Evolutionary conservation across 208 protist species (phyloP), one percentile per base, ranked within the genome.

Genomic region (Trypanosoma caninum): DNA sequence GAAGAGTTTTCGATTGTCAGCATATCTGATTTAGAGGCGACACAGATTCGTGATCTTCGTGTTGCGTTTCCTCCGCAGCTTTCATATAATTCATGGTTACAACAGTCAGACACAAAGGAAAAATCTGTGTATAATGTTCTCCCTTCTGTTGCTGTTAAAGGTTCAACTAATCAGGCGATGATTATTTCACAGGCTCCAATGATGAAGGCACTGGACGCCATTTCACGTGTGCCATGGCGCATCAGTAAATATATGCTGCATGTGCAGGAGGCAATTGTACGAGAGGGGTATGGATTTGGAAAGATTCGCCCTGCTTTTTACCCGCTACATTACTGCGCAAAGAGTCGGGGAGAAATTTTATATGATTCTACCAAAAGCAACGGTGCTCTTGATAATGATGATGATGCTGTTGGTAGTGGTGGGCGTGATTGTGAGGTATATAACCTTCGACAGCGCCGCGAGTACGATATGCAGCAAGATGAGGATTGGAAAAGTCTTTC

Each of bases 171-270:
- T 69, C 84, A 92, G 57, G 87, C 84, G 20, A 94, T 96, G 87
- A 84, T 93, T 69, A 82, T 93, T 58, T 94, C 90, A 22, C 86
- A 94, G 64, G 87, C 90, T 3, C 90, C 90, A 22, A 94, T 96
- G 84, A 91, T 96, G 85, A 80, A 86, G 59, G 90, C 90, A 4
- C 76, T 94, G 20, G 90, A 96, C 64, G 87, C 84, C 41, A 92
- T 96, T 66, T 93, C 85, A 4, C 82, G 85, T 22, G 90, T 96
- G 38, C 87, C 87, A 57, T 96, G 90, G 87, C 87, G 90, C 51
- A 94, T 96, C 50, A 92, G 90, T 78, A 89, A 90, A 61, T 96
- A 93, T 66, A 93, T 96, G 78, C 78, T 96, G 18, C 90, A 96
- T 69, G 90, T 96, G 41, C 87, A 96, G 66, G 90, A 96, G 68